Conservation (phyloP, 2,329 filamentous ascomycete genomes). For the Alternaria burnsii region DNA sequence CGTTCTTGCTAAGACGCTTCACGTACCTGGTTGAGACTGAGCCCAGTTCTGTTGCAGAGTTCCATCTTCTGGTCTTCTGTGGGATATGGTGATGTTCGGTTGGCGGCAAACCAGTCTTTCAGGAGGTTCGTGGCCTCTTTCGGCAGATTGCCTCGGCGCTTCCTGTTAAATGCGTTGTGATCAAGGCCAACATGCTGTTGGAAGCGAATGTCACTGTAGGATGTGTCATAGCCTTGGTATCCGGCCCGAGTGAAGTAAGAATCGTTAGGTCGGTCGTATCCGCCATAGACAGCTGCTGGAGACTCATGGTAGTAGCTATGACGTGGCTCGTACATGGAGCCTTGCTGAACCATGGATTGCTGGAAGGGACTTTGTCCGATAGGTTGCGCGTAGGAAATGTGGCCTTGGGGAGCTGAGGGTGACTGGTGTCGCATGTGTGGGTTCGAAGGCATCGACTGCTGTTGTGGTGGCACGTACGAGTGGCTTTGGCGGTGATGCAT, state of each 20-base stretch:
- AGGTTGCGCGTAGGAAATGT: conserved; percentile 24
- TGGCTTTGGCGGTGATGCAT: conserved; percentile 43
- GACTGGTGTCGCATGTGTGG: conserved; percentile 41
- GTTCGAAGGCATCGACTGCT: conserved; percentile 1
- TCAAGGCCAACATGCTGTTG: conserved; percentile 41
- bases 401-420: conserved; percentile 30
- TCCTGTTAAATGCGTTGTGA: conserved; percentile 53
- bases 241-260: conserved; percentile 27
- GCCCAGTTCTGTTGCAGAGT: conserved; percentile 76
- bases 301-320: conserved; percentile 41
- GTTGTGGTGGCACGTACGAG: conserved; percentile 32
- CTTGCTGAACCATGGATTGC: conserved; percentile 18
- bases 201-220: conserved; percentile 40
- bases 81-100: conserved; percentile 75
- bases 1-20: not conserved
- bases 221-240: conserved; percentile 31
- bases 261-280: conserved; percentile 32
- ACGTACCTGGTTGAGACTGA: conserved; percentile 76
- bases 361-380: conserved; percentile 19
- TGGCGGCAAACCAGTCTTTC: conserved; percentile 73
- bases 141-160: conserved; percentile 83
- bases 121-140: conserved; percentile 87
- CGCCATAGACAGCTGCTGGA: conserved; percentile 24
- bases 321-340: conserved; percentile 30
- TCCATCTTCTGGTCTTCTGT: conserved; percentile 88